phyloP scores from a whole-genome alignment of 2,329 filamentous ascomycete species.

The Fusarium proliferatum region DNA sequence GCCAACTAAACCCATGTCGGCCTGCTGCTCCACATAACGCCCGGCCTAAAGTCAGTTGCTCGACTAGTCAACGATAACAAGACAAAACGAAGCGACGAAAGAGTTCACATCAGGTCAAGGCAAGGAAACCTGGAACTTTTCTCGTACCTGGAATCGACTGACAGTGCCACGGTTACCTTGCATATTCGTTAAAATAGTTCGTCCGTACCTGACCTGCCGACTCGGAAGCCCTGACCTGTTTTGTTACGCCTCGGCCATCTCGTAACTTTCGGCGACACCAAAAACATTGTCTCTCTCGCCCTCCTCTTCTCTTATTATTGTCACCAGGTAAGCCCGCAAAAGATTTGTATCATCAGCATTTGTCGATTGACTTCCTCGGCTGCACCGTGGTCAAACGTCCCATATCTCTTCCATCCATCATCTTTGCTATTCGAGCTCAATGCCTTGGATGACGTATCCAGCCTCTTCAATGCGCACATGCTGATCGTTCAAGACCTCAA shows the following conservation, averaged over 20 bases:
- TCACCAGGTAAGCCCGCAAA: slow-evolving; percentile 35
- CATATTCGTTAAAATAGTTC: slow-evolving; percentile 8
- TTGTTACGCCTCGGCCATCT: slow-evolving; percentile 17
- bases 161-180: not conserved
- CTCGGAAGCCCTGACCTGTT: slow-evolving; percentile 11
- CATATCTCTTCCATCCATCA: not conserved
- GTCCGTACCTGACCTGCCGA: slow-evolving; percentile 18
- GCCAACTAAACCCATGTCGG: slow-evolving; percentile 18
- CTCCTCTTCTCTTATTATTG: slow-evolving; percentile 8
- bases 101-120: slow-evolving; percentile 22
- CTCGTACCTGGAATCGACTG: slow-evolving; percentile 7
- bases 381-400: slow-evolving; percentile 1
- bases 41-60: slow-evolving; percentile 19
- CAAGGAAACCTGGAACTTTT: slow-evolving; percentile 14
- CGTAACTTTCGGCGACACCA: slow-evolving; percentile 19
- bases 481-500: slow-evolving; percentile 65
- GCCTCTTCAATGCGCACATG: slow-evolving; percentile 51
- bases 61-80: slow-evolving; percentile 22
- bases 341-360: slow-evolving; percentile 3
- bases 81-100: slow-evolving; percentile 2
- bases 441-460: slow-evolving; percentile 26
- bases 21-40: slow-evolving; percentile 24
- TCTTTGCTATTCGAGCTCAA: slow-evolving; percentile 6
- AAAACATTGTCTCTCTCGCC: slow-evolving; percentile 20
- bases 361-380: slow-evolving; percentile 10